phyloP scores from a whole-genome alignment of 306 rosid species.

The Sesbania bispinosa region DNA sequence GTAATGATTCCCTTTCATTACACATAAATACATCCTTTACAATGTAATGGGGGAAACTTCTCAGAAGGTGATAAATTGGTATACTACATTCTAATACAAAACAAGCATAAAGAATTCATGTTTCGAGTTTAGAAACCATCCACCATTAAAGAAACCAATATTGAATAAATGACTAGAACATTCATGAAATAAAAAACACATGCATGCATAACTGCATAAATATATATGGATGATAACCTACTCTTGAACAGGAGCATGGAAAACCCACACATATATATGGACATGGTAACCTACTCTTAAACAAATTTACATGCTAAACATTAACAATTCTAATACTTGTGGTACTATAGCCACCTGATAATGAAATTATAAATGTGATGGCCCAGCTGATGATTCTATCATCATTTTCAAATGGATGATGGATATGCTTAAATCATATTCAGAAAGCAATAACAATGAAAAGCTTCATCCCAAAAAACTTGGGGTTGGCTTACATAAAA shows the following conservation, averaged over 20 bases:
- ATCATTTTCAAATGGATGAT: background rate
- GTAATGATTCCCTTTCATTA: background rate
- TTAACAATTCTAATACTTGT: background rate
- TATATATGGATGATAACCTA: background rate
- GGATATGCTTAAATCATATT: background rate
- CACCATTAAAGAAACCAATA: background rate
- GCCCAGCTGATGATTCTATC: background rate
- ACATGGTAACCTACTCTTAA: background rate
- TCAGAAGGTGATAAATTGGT: conserved; percentile 4
- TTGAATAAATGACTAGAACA: background rate
- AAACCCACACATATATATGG: no score
- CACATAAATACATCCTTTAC: background rate
- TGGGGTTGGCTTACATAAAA: background rate
- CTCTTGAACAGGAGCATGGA: background rate
- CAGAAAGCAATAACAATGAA: background rate
- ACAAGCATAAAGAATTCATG: background rate
- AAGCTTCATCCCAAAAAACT: background rate
- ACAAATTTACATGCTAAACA: background rate
- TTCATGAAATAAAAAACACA: background rate
- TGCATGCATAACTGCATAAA: background rate
- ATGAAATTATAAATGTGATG: background rate
- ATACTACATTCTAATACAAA: background rate
- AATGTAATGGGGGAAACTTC: conserved; percentile 13
- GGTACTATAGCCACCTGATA: background rate
- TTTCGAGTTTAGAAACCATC: background rate